phyloP scores from a whole-genome alignment of 106 monocot genomes.

The Amphibolis antarctica region DNA sequence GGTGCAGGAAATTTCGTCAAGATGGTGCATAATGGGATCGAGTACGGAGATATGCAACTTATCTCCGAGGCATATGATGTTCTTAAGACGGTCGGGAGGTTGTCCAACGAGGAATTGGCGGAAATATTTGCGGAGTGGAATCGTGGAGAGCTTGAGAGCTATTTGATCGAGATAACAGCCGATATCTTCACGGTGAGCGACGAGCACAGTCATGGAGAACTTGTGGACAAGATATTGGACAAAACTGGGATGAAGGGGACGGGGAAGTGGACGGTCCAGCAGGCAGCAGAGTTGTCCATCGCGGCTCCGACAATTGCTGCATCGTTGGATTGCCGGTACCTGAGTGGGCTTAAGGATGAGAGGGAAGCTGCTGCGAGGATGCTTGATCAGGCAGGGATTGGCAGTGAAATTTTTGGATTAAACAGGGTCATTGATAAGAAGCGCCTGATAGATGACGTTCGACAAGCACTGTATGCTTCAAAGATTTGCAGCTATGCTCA shows the following conservation, averaged over 20 bases:
- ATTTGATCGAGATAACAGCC: slow-evolving; percentile 19
- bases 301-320: slow-evolving; percentile 25
- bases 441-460: slow-evolving; percentile 14
- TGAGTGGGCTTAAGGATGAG: slow-evolving; percentile 24
- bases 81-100: slow-evolving; percentile 13
- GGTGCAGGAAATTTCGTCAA: slow-evolving; percentile 26
- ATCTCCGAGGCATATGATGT: slow-evolving; percentile 26
- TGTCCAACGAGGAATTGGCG: slow-evolving; percentile 13
- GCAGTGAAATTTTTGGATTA: neutral
- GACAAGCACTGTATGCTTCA: slow-evolving; percentile 23
- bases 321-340: slow-evolving; percentile 14
- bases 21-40: slow-evolving; percentile 33
- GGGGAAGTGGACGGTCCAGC: slow-evolving; percentile 25
- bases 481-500: slow-evolving; percentile 31
- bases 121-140: slow-evolving; percentile 24
- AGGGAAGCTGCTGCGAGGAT: slow-evolving; percentile 10
- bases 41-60: slow-evolving; percentile 30
- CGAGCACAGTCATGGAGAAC: slow-evolving; percentile 7
- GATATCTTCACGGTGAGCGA: slow-evolving; percentile 21
- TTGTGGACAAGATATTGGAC: slow-evolving; percentile 25
- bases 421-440: slow-evolving; percentile 5
- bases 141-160: slow-evolving; percentile 18
- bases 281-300: slow-evolving; percentile 15
- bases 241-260: slow-evolving; percentile 27
- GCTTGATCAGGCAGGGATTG: slow-evolving; percentile 5